phyloP scores from a whole-genome alignment of 1,139 yeast species.

The Debaryomycetaceae sp. region DNA sequence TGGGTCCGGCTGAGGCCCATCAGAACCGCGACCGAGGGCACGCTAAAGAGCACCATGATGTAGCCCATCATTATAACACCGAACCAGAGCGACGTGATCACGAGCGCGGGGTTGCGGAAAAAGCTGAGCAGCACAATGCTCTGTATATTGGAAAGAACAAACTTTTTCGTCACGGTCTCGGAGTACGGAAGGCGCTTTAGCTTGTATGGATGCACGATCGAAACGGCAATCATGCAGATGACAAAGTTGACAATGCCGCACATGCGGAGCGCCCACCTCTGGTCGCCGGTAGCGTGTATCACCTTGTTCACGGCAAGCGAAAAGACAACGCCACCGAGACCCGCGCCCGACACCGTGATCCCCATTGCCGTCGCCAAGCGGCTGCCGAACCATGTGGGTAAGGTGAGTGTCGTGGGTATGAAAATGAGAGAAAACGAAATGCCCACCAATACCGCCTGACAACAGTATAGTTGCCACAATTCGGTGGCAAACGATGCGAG shows the following conservation, averaged over 20 bases:
- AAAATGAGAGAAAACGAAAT: slow-evolving; percentile 48
- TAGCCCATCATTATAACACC: slow-evolving; percentile 46
- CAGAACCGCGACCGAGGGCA: slow-evolving; percentile 51
- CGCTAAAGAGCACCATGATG: slow-evolving; percentile 46
- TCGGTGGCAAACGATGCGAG: slow-evolving; percentile 54
- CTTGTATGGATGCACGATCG: slow-evolving; percentile 37
- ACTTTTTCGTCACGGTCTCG: slow-evolving; percentile 11
- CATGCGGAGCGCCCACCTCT: slow-evolving; percentile 59
- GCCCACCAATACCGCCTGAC: slow-evolving; percentile 62
- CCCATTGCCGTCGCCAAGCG: slow-evolving; percentile 53
- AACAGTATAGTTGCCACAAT: slow-evolving; percentile 54
- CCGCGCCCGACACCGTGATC: slow-evolving; percentile 49
- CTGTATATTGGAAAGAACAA: slow-evolving; percentile 10
- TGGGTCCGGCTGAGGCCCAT: slow-evolving; percentile 45
- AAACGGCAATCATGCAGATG: slow-evolving; percentile 21
- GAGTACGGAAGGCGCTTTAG: slow-evolving; percentile 19
- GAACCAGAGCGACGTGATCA: slow-evolving; percentile 45
- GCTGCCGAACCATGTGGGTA: slow-evolving; percentile 57
- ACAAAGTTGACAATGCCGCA: slow-evolving; percentile 39
- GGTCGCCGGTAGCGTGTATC: slow-evolving; percentile 41
- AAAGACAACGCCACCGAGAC: slow-evolving; percentile 54
- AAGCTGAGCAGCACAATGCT: slow-evolving; percentile 20
- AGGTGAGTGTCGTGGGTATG: slow-evolving; percentile 44
- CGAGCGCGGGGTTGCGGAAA: slow-evolving; percentile 25
- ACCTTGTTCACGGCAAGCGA: slow-evolving; percentile 38